These are phyloP conservation scores for Aechmea fasciata DNA, from an alignment of 176 grass and related monocot genomes.

Conservation along the genomic window DNA sequence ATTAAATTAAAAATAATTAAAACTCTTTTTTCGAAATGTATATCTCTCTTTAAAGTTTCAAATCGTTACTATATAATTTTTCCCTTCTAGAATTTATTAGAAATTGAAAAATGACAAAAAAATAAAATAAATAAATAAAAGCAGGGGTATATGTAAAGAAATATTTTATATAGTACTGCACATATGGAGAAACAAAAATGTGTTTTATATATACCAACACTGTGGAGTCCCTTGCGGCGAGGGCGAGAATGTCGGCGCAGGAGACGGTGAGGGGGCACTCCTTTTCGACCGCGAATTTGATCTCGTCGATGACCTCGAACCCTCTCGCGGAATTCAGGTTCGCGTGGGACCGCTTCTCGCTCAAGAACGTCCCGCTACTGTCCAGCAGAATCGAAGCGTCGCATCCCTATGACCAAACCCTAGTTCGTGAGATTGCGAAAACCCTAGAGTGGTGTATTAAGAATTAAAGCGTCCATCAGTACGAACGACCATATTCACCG, in stretches of 20 bases:
- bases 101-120: no score
- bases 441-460: no score
- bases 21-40: not conserved
- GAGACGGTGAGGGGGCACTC: conserved; percentile 60
- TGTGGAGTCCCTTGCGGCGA: conserved; percentile 51
- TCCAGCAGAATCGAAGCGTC: conserved; percentile 79
- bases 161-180: no score
- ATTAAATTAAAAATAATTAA: not conserved
- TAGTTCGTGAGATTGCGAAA: not conserved
- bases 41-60: no score
- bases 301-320: conserved; percentile 72
- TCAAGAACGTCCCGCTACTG: conserved; percentile 55
- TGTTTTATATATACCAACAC: conserved; percentile 31
- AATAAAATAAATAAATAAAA: no score
- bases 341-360: conserved; percentile 70
- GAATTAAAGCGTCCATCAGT: no score
- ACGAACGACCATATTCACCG: no score
- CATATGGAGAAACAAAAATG: no score
- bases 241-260: conserved; percentile 62
- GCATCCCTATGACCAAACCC: conserved; percentile 39
- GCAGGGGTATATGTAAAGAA: no score
- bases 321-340: conserved; percentile 60
- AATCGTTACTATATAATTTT: no score
- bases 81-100: no score
- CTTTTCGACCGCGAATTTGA: conserved; percentile 49